Conservation (phyloP, 345 rosid genomes). For the Clarkia xantiana region DNA sequence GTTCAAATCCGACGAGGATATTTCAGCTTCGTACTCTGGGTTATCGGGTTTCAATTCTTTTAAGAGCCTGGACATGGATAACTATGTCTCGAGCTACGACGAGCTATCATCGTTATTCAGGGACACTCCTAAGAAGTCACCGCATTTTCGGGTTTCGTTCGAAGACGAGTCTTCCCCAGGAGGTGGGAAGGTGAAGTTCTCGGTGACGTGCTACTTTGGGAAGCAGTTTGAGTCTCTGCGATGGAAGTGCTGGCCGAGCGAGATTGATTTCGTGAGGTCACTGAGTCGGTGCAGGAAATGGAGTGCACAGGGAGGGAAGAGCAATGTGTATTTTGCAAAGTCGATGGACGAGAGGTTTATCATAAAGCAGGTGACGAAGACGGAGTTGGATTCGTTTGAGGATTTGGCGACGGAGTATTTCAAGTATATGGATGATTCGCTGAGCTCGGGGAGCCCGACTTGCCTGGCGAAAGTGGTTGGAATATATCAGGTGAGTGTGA, state of each 20-base stretch:
- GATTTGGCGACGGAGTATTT: slow-evolving; percentile 83
- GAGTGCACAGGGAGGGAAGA: slow-evolving; percentile 97
- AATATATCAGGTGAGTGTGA: slow-evolving; percentile 90
- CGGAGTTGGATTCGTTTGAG: slow-evolving; percentile 83
- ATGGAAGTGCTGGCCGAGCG: slow-evolving; percentile 66
- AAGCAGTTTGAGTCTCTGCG: slow-evolving; percentile 71
- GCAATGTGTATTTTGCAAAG: slow-evolving; percentile 89
- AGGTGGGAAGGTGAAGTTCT: slow-evolving; percentile 66
- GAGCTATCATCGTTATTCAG: slow-evolving; percentile 24
- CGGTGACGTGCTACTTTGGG: slow-evolving; percentile 82
- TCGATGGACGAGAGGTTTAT: slow-evolving; percentile 93
- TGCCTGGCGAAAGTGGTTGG: slow-evolving; percentile 97
- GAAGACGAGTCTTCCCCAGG: slow-evolving; percentile 41
- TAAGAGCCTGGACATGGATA: slow-evolving; percentile 43
- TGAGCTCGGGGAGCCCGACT: slow-evolving; percentile 70
- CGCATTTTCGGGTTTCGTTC: slow-evolving; percentile 58
- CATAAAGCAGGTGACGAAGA: slow-evolving; percentile 77
- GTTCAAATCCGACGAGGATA: slow-evolving; percentile 24
- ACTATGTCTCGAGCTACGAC: slow-evolving; percentile 8
- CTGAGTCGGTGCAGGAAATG: slow-evolving; percentile 82
- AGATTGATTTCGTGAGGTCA: slow-evolving; percentile 70
- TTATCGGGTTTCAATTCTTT: slow-evolving; percentile 57
- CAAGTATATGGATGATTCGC: slow-evolving; percentile 57
- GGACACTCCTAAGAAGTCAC: slow-evolving; percentile 49
- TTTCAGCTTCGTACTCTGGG: slow-evolving; percentile 22